Evolutionary conservation across 306 rosid species (phyloP).

Genomic region (Pterocarpus macrocarpus): DNA sequence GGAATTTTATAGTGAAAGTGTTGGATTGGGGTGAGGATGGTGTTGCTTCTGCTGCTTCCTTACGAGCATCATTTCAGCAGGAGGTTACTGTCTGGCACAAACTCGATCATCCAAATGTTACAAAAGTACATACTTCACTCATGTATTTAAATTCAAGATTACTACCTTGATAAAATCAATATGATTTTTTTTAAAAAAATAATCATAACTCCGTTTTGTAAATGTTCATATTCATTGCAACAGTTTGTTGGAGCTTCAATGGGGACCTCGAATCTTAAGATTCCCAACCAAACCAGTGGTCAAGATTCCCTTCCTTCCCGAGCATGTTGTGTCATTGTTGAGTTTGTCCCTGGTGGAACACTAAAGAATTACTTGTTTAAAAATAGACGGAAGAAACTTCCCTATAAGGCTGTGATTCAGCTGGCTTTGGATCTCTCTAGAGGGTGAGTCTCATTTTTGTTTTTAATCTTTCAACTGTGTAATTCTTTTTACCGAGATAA

Average conservation of each 20-base stretch:
- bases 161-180: not conserved
- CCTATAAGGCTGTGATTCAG: slow-evolving; percentile 73
- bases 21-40: slow-evolving; percentile 98
- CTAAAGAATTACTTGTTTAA: slow-evolving; percentile 67
- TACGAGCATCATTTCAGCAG: slow-evolving; percentile 83
- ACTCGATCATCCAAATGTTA: slow-evolving; percentile 91
- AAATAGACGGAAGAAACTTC: slow-evolving; percentile 70
- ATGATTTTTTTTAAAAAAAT: not conserved
- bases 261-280: slow-evolving; percentile 74
- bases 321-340: slow-evolving; percentile 81
- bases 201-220: not conserved
- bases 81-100: slow-evolving; percentile 96
- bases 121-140: slow-evolving; percentile 65
- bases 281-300: slow-evolving; percentile 53
- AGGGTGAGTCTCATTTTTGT: slow-evolving; percentile 63
- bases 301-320: slow-evolving; percentile 63
- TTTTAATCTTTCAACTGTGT: not conserved
- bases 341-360: slow-evolving; percentile 85
- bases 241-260: slow-evolving; percentile 92
- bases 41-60: slow-evolving; percentile 60
- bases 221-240: slow-evolving; percentile 34
- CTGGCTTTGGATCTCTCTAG: slow-evolving; percentile 83
- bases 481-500: not conserved
- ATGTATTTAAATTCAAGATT: slow-evolving; percentile 27
- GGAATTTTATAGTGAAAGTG: slow-evolving; percentile 75